A percentile compares a stretch with the other conserved stretches of the same genome.
phyloP scores from a whole-genome alignment of 106 monocot genomes.

The Narthecium ossifragum region DNA sequence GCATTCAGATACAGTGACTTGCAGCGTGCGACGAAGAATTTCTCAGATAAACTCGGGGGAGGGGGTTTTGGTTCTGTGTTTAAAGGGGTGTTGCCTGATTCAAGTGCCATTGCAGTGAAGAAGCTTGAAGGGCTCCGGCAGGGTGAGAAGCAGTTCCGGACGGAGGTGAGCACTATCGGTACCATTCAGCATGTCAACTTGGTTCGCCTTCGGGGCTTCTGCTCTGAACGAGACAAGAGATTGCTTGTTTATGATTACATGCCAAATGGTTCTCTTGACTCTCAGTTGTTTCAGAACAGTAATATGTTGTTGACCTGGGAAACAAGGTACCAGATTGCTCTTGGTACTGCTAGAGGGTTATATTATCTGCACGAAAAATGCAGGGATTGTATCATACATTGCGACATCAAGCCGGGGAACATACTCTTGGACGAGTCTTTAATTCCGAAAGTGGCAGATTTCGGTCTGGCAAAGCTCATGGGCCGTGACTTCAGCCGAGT shows the following conservation, averaged over 20 bases:
- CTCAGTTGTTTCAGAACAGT: conserved; percentile 1
- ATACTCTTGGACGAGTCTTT: not conserved
- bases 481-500: not conserved
- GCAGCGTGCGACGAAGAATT: conserved; percentile 29
- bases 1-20: conserved; percentile 27
- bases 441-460: not conserved
- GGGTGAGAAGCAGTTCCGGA: conserved; percentile 44
- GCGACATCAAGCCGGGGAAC: not conserved
- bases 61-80: conserved; percentile 42
- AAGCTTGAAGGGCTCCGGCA: conserved; percentile 29
- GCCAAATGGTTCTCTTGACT: conserved; percentile 26
- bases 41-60: conserved; percentile 30
- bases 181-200: conserved; percentile 37
- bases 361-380: not conserved
- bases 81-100: conserved; percentile 19
- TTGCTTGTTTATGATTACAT: conserved; percentile 33
- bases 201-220: conserved; percentile 34
- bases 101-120: conserved; percentile 28
- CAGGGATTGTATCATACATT: not conserved
- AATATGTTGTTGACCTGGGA: conserved; percentile 14
- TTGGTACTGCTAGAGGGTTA: not conserved
- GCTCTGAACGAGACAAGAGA: conserved; percentile 26
- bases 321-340: not conserved
- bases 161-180: conserved; percentile 34
- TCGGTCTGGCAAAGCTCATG: not conserved